Evolutionary conservation across 495 filamentous ascomycete genomes (phyloP).

Genomic region (Tuber brumale): DNA sequence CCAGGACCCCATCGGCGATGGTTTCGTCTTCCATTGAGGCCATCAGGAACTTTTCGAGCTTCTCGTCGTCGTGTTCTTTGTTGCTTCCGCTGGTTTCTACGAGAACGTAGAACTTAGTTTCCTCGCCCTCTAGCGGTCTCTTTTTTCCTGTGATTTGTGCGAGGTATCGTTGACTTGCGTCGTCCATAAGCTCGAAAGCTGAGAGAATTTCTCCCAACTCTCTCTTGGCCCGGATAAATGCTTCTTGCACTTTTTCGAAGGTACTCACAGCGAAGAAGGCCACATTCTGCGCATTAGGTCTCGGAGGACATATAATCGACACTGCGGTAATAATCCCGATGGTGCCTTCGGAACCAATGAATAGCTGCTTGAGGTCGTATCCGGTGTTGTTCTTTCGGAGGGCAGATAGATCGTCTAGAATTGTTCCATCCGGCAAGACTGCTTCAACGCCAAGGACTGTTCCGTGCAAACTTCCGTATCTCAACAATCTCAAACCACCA

Average conservation of each 20-base stretch:
- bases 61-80: slow-evolving; percentile 79
- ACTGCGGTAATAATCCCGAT: slow-evolving; percentile 88
- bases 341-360: slow-evolving; percentile 91
- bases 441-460: slow-evolving; percentile 87
- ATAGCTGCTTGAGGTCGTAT: slow-evolving; percentile 95
- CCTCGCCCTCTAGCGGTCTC: slow-evolving; percentile 66
- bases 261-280: slow-evolving; percentile 81
- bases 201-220: slow-evolving; percentile 92
- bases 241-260: slow-evolving; percentile 74
- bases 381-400: slow-evolving; percentile 97
- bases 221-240: slow-evolving; percentile 78
- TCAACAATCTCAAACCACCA: slow-evolving; percentile 78
- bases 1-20: slow-evolving; percentile 79
- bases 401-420: slow-evolving; percentile 77
- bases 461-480: slow-evolving; percentile 91
- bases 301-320: slow-evolving; percentile 81
- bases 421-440: slow-evolving; percentile 83
- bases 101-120: slow-evolving; percentile 86
- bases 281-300: slow-evolving; percentile 76
- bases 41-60: slow-evolving; percentile 80
- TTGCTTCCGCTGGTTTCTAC: slow-evolving; percentile 95
- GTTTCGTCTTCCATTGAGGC: slow-evolving; percentile 77
- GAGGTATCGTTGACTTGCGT: slow-evolving; percentile 67
- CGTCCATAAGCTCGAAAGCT: slow-evolving; percentile 96
- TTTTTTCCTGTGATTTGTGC: slow-evolving; percentile 66